A percentile compares a stretch with the other conserved stretches of the same genome.
Conservation (phyloP, 345 rosid species). For the Microcos paniculata region DNA sequence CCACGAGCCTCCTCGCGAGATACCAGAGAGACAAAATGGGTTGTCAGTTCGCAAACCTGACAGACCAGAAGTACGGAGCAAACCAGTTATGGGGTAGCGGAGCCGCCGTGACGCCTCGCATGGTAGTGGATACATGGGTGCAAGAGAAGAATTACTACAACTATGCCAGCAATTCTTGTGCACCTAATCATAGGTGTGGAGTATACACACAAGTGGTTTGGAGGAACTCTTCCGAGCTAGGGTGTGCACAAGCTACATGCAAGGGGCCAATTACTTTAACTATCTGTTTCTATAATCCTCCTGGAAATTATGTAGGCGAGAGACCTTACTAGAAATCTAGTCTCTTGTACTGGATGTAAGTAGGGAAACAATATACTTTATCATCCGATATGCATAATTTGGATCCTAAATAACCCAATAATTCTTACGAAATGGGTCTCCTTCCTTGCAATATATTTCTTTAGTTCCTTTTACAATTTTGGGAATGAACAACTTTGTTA, state of each 20-base stretch:
- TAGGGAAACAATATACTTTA: not conserved
- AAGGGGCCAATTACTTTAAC: conserved; percentile 56
- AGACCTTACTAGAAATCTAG: conserved; percentile 50
- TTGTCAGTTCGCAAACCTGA: conserved; percentile 70
- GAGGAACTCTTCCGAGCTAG: conserved; percentile 64
- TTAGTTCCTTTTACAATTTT: not conserved
- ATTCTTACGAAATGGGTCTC: not conserved
- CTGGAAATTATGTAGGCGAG: conserved; percentile 76
- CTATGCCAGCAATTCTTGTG: conserved; percentile 55
- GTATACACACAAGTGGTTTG: conserved; percentile 85
- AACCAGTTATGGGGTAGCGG: conserved; percentile 74
- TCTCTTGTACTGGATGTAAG: not conserved
- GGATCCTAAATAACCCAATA: not conserved
- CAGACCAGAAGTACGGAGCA: conserved; percentile 53
- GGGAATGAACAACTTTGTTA: not conserved
- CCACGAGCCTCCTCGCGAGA: conserved; percentile 47
- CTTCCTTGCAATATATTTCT: not conserved
- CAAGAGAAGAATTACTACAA: conserved; percentile 60
- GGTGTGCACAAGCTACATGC: conserved; percentile 73
- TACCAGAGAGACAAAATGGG: conserved; percentile 63
- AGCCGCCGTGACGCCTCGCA: conserved; percentile 43
- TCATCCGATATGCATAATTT: not conserved
- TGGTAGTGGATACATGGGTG: conserved; percentile 73
- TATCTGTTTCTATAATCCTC: conserved; percentile 79
- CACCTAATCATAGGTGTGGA: conserved; percentile 54